phyloP scores from a whole-genome alignment of 805 yeast genomes.

The Nakazawaea wickerhamii region DNA sequence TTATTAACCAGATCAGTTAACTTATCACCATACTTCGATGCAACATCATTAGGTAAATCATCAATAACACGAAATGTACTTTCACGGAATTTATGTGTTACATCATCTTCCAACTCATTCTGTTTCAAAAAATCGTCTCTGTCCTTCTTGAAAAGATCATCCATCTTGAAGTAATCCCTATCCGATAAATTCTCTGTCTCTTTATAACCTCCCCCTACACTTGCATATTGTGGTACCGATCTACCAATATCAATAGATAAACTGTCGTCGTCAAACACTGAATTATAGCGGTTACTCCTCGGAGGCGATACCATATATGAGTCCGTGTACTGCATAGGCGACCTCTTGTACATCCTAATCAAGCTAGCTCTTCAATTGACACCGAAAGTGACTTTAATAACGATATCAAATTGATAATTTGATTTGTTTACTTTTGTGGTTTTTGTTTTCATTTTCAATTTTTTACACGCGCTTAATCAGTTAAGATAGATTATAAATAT shows the following conservation, averaged over 20 bases:
- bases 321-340: background rate
- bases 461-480: no score
- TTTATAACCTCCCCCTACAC: background rate
- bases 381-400: no score
- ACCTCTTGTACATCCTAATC: background rate
- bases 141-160: conserved; percentile 12
- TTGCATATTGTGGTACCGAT: background rate
- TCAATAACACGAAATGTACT: conserved; percentile 10
- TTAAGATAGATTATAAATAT: no score
- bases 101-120: conserved; percentile 2
- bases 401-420: no score
- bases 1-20: conserved; percentile 3
- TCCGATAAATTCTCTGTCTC: conserved; percentile 11
- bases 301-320: background rate
- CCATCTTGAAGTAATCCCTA: conserved; percentile 7
- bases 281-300: background rate
- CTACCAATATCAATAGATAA: conserved; percentile 6
- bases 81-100: conserved; percentile 3
- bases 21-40: conserved; percentile 11
- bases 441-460: no score
- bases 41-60: conserved; percentile 8
- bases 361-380: no score
- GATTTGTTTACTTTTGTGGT: background rate
- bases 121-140: conserved; percentile 3
- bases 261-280: background rate